phyloP scores from a whole-genome alignment of 2,329 filamentous ascomycete genomes.

The Colletotrichum theobromicola region DNA sequence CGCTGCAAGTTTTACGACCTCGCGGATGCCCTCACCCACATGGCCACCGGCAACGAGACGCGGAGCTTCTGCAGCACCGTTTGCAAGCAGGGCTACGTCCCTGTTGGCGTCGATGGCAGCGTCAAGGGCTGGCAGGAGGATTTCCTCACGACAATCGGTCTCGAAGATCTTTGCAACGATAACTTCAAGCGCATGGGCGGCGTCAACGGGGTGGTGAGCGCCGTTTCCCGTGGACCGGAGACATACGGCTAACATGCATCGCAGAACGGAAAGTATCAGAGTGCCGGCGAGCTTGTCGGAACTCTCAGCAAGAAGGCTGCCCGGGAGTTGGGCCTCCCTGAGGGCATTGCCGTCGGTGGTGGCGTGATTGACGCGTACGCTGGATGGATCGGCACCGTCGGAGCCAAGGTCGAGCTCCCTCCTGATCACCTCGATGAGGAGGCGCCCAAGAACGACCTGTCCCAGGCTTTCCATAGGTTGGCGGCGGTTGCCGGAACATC shows the following conservation, averaged over 20 bases:
- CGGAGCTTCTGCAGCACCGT: conserved; percentile 95
- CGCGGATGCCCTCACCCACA: conserved; percentile 88
- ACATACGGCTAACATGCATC: conserved; percentile 21
- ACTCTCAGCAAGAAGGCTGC: conserved; percentile 84
- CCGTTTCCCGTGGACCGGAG: conserved; percentile 36
- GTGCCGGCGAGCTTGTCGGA: conserved; percentile 90
- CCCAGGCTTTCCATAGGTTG: conserved; percentile 89
- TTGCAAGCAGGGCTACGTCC: conserved; percentile 96
- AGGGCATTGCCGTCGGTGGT: conserved; percentile 90
- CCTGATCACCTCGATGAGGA: conserved; percentile 70
- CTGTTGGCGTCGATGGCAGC: conserved; percentile 95
- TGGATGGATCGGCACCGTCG: conserved; percentile 98
- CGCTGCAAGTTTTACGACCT: conserved; percentile 98
- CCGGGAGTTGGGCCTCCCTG: conserved; percentile 79
- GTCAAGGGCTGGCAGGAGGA: conserved; percentile 99
- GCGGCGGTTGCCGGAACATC: conserved; percentile 96
- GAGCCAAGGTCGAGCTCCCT: conserved; percentile 76
- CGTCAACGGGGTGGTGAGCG: conserved; percentile 90
- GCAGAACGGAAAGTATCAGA: conserved; percentile 90
- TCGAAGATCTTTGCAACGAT: conserved; percentile 83
- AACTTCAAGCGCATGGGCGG: conserved; percentile 94
- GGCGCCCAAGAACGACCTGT: conserved; percentile 80
- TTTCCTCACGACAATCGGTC: conserved; percentile 84
- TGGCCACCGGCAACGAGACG: conserved; percentile 91
- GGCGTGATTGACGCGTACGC: conserved; percentile 98